Percentiles rank a stretch among this genome's conserved stretches.
Conservation (phyloP, 805 yeast species). For the Candida sonorensis region DNA sequence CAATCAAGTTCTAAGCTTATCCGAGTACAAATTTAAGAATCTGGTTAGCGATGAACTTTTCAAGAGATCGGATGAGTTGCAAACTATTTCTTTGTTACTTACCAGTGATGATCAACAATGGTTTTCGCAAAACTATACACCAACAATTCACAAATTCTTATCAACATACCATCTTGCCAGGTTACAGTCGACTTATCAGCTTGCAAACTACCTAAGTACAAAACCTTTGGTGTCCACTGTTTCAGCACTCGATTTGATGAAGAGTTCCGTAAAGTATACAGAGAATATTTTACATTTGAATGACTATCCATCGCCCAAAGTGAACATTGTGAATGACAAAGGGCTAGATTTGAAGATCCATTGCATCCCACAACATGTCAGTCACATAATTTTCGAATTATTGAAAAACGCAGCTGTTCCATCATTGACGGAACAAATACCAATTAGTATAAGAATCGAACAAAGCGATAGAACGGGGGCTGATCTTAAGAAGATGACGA, state of each 20-base stretch:
- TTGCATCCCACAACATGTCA: conserved; percentile 24
- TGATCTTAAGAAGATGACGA: not conserved
- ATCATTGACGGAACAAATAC: conserved; percentile 14
- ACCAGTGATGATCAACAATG: conserved; percentile 11
- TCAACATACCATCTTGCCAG: conserved; percentile 18
- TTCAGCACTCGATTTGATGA: conserved; percentile 8
- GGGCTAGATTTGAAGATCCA: not conserved
- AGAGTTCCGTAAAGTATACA: conserved; percentile 17
- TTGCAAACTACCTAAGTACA: conserved; percentile 17
- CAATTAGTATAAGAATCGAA: conserved; percentile 11
- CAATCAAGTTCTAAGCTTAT: too few species aligned
- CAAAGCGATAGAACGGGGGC: not conserved
- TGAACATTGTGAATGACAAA: conserved; percentile 4
- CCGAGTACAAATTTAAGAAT: conserved; percentile 9
- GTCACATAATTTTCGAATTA: conserved; percentile 26
- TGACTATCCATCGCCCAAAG: conserved; percentile 26
- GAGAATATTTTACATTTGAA: conserved; percentile 18
- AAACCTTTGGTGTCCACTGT: conserved; percentile 10
- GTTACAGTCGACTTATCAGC: conserved; percentile 18
- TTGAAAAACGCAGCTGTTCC: conserved; percentile 26
- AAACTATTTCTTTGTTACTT: conserved; percentile 9
- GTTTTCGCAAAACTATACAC: conserved; percentile 15
- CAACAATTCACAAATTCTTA: conserved; percentile 17
- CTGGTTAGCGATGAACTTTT: conserved; percentile 14
- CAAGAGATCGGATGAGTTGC: conserved; percentile 13